Evolutionary conservation across 2,329 filamentous ascomycete species (phyloP).

Genomic region (Colletotrichum navitas): DNA sequence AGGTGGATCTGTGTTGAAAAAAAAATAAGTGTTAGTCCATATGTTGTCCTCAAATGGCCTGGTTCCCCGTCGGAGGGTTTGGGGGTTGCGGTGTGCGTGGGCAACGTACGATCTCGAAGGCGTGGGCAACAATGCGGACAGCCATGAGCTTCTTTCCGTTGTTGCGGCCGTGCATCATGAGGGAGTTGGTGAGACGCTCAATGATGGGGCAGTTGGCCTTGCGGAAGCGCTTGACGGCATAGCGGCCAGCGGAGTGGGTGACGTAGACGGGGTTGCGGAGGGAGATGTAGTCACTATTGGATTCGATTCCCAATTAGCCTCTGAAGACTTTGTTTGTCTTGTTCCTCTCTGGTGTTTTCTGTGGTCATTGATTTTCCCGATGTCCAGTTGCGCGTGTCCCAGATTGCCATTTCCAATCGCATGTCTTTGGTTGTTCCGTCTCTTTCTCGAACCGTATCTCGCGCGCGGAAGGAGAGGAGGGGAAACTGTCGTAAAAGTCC

Average conservation of each 20-base stretch:
- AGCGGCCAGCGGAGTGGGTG: slow-evolving; percentile 98
- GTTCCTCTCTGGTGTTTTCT: background rate
- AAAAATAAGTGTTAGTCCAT: slow-evolving; percentile 47
- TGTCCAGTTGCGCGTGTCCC: background rate
- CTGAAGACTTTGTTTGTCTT: background rate
- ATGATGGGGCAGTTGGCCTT: slow-evolving; percentile 99
- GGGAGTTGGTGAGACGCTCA: slow-evolving; percentile 99
- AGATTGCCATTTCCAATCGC: slow-evolving; percentile 33
- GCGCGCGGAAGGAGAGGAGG: background rate
- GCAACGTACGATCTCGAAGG: slow-evolving; percentile 96
- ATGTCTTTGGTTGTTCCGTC: slow-evolving; percentile 25
- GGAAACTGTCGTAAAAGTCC: background rate
- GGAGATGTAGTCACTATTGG: slow-evolving; percentile 95
- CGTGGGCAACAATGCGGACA: slow-evolving; percentile 97
- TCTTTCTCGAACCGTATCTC: slow-evolving; percentile 42
- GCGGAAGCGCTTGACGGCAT: slow-evolving; percentile 99
- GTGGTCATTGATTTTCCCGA: background rate
- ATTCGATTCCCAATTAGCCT: slow-evolving; percentile 51
- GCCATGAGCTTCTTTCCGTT: slow-evolving; percentile 99
- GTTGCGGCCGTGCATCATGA: slow-evolving; percentile 99
- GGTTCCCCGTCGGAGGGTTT: slow-evolving; percentile 40
- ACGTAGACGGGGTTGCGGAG: slow-evolving; percentile 99
- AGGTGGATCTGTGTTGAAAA: slow-evolving; percentile 84
- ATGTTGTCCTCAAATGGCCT: background rate
- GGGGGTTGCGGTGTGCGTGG: slow-evolving; percentile 25